A percentile compares a stretch with the other conserved stretches of the same genome.
phyloP scores from a whole-genome alignment of 2,329 filamentous ascomycete species.

The Claviceps capensis region DNA sequence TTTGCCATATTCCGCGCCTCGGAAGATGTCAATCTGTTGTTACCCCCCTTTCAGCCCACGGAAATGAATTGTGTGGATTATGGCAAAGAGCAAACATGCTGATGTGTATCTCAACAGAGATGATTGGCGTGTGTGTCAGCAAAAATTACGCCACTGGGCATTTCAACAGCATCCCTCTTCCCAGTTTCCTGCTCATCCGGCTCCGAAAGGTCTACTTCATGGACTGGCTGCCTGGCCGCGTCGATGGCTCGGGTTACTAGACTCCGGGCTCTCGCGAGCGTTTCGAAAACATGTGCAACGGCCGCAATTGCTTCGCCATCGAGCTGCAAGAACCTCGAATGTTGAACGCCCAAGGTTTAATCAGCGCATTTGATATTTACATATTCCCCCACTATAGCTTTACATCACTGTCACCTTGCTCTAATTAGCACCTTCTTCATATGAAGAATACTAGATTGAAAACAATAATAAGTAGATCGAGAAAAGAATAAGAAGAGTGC shows the following conservation, averaged over 20 bases:
- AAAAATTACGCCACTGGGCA: neutral
- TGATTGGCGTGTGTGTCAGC: neutral
- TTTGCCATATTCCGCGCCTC: neutral
- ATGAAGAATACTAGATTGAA: neutral
- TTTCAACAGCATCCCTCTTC: neutral
- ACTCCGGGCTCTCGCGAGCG: too few relatives aligned
- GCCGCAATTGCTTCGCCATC: neutral
- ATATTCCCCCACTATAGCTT: neutral
- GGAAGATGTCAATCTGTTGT: neutral
- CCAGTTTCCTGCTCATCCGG: neutral
- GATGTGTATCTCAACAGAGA: neutral
- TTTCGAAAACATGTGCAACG: neutral
- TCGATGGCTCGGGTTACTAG: neutral
- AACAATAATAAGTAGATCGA: neutral
- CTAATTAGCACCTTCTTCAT: neutral
- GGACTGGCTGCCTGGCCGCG: neutral
- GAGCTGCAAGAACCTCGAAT: neutral
- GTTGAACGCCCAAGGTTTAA: neutral
- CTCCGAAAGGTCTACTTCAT: neutral
- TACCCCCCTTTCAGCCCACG: neutral
- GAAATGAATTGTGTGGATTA: neutral
- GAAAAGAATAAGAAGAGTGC: neutral
- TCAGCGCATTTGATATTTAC: neutral
- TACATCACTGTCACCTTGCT: neutral
- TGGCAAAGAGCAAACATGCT: neutral